Conservation (phyloP, 2,329 filamentous ascomycete species). For the Cryphonectria nitschkei region DNA sequence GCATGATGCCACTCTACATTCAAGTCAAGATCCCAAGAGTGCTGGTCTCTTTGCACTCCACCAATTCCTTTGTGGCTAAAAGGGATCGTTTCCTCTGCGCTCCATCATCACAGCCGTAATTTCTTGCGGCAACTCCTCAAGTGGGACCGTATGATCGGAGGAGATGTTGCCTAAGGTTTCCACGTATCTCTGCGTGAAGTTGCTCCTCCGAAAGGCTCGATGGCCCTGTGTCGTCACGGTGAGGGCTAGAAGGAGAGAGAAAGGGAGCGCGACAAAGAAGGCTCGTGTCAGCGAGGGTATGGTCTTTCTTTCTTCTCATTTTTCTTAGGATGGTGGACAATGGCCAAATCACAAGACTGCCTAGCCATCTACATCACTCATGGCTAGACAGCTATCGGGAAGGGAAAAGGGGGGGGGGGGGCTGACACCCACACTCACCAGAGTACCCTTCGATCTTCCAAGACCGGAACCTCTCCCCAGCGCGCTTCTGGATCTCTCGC, state of each 20-base stretch:
- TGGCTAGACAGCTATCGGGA: neutral
- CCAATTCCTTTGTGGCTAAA: neutral
- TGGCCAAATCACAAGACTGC: neutral
- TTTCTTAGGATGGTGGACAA: neutral
- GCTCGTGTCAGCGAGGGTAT: neutral
- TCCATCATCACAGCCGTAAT: constrained; percentile 21
- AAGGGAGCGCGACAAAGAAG: neutral
- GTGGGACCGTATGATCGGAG: neutral
- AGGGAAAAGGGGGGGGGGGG: neutral
- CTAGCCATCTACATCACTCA: neutral
- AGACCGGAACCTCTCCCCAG: neutral
- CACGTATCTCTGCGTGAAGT: constrained; percentile 19
- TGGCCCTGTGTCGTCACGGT: constrained; percentile 20
- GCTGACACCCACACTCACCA: constrained; percentile 6
- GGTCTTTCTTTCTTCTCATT: too few species aligned
- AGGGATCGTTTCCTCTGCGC: constrained; percentile 11
- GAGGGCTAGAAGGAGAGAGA: constrained; percentile 15
- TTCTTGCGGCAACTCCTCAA: neutral
- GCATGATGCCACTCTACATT: neutral
- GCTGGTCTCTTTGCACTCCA: neutral
- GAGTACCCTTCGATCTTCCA: constrained; percentile 22
- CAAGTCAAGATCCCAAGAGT: neutral
- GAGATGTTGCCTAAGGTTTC: neutral
- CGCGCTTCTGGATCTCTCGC: constrained; percentile 19
- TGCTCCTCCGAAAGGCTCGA: constrained; percentile 20